Percentiles rank a stretch among this genome's conserved stretches.
Evolutionary conservation across 106 monocot species (phyloP).

Genomic region (Platanthera guangdongensis): DNA sequence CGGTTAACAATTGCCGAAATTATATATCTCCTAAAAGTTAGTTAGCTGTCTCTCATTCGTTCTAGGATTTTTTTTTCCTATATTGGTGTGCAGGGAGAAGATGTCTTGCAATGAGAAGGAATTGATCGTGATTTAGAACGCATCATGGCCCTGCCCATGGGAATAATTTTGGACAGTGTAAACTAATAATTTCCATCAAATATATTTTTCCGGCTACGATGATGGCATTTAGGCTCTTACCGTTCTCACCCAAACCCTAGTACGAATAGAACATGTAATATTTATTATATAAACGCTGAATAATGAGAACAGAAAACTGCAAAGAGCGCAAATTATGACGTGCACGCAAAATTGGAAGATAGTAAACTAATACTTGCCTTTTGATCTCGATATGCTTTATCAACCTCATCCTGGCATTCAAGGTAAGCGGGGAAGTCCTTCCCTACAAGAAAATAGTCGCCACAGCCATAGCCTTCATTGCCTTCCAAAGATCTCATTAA

Average conservation of each 20-base stretch:
- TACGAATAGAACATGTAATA: too few species aligned
- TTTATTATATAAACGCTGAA: background rate
- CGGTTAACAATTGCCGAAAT: too few species aligned
- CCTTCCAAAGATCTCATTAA: constrained; percentile 91
- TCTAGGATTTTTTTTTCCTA: too few species aligned
- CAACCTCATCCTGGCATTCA: constrained; percentile 84
- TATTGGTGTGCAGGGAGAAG: too few species aligned
- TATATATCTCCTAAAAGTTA: too few species aligned
- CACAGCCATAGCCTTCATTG: constrained; percentile 91
- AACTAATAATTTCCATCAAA: background rate
- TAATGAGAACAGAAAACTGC: background rate
- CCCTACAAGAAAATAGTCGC: constrained; percentile 98
- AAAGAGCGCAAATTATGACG: background rate
- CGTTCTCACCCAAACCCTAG: too few species aligned
- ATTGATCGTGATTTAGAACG: too few species aligned
- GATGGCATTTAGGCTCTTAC: too few species aligned
- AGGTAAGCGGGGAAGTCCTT: constrained; percentile 98
- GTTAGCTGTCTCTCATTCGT: too few species aligned
- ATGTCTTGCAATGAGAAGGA: too few species aligned
- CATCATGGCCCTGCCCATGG: too few species aligned
- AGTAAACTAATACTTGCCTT: constrained; percentile 41
- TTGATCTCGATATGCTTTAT: constrained; percentile 75
- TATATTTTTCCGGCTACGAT: background rate
- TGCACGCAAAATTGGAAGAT: background rate
- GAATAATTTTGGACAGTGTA: background rate